phyloP scores from a whole-genome alignment of 2,329 filamentous ascomycete species.

The Cladophialophora bantiana region DNA sequence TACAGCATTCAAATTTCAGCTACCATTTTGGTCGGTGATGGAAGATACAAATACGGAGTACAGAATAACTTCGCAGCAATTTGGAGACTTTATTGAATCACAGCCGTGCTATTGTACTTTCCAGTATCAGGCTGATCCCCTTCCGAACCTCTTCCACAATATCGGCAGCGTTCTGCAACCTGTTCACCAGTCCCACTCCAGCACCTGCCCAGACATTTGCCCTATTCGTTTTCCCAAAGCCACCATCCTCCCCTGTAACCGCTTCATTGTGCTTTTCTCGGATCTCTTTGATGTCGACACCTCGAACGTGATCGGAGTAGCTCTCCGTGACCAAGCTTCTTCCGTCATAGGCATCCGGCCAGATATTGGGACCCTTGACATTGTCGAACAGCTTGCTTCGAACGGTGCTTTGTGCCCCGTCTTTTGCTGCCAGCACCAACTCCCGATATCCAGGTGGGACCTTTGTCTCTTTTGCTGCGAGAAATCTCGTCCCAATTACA shows the following conservation, averaged over 20 bases:
- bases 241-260: conserved; percentile 11
- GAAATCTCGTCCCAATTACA: conserved; percentile 69
- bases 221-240: conserved; percentile 16
- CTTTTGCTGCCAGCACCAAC: conserved; percentile 55
- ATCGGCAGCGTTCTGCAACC: conserved; percentile 19
- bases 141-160: conserved; percentile 26
- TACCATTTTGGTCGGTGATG: not conserved
- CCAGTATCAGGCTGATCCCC: conserved; percentile 13
- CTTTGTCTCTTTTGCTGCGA: conserved; percentile 58
- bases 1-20: not conserved
- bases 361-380: conserved; percentile 63
- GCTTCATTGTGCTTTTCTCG: conserved; percentile 18
- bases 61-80: not conserved
- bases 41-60: conserved; percentile 2
- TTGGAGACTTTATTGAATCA: not conserved
- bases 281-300: conserved; percentile 26
- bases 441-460: conserved; percentile 57
- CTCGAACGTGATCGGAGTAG: conserved; percentile 40
- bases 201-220: conserved; percentile 30
- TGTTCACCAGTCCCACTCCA: conserved; percentile 28
- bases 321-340: conserved; percentile 64
- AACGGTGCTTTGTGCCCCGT: conserved; percentile 60
- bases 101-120: not conserved
- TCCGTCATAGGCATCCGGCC: conserved; percentile 65
- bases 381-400: conserved; percentile 61